Base-by-base conservation (phyloP, 2,329 filamentous ascomycete genomes). In the Biscogniauxia mediterranea region DNA sequence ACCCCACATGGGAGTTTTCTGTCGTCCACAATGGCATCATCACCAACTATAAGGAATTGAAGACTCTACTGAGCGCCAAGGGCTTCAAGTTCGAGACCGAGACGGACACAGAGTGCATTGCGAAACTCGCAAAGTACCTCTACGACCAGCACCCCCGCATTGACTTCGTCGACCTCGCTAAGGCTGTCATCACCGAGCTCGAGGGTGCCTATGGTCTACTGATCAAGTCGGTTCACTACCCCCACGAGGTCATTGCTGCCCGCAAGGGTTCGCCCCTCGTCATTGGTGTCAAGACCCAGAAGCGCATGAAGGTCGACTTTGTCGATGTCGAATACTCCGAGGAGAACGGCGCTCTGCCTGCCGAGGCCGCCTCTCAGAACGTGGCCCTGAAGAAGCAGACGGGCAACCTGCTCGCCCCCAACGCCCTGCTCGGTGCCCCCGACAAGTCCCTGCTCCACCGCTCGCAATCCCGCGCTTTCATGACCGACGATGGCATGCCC, bases 271-370 rank as follows among this genome's bases (percentile, higher is more conserved):
- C 95, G 64, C 95, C 95, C 52, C 86, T 99, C 64, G 95, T 99
- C 66, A 92, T 99, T 71, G 95, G 95, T 80, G 95, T 99, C 76
- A 91, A 93, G 82, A 98, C 95, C 60, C 86, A 93, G 80, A 96
- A 91, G 84, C 96, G 96, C 83, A 98, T 99, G 95, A 99, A 98
- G 89, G 95, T 99, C 66, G 95, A 99, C 82, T 99, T 99, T 74
- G 95, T 99, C 76, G 95, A 99, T 77, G 95, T 99, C 64, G 95
- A 99, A 81, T 98, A 94, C 78, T 90, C 90, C 56, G 93, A 97
- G 73, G 92, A 97, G 71, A 88, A 89, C 73, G 83, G 82, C 68
- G 86, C 90, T 68, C 89, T 99, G 64, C 89, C 95, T 46, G 95
- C 95, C 58, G 95, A 99, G 85, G 88, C 89, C 68, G 95, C 95